These are phyloP conservation scores for Begonia peltatifolia DNA, from an alignment of 306 rosid genomes.

Conservation along the genomic window DNA sequence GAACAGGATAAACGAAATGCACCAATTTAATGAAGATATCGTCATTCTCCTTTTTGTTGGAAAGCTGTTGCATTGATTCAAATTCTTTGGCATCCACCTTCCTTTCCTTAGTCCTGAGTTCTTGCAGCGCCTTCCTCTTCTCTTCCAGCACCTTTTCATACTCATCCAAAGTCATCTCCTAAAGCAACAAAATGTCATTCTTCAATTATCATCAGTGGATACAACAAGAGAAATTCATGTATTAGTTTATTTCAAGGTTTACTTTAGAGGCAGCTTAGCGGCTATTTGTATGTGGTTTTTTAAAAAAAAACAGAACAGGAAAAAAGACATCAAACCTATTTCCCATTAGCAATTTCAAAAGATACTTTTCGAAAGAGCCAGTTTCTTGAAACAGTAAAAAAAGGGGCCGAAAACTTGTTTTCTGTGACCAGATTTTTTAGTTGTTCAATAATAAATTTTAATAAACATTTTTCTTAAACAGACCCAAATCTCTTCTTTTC, in stretches of 20 bases:
- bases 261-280: too few relatives aligned
- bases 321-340: too few relatives aligned
- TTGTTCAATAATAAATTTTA: too few relatives aligned
- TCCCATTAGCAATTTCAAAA: too few relatives aligned
- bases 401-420: not conserved
- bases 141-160: conserved; percentile 78
- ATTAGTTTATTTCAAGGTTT: too few relatives aligned
- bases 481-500: too few relatives aligned
- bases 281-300: too few relatives aligned
- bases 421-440: too few relatives aligned
- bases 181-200: not conserved
- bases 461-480: too few relatives aligned
- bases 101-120: conserved; percentile 68
- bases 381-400: conserved; percentile 1
- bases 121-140: conserved; percentile 65
- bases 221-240: not conserved
- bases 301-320: too few relatives aligned
- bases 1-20: conserved; percentile 1
- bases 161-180: conserved; percentile 98
- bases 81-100: conserved; percentile 73
- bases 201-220: not conserved
- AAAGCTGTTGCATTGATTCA: conserved; percentile 73
- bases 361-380: not conserved
- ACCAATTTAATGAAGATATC: conserved; percentile 83
- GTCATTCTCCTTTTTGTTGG: conserved; percentile 69